A percentile compares a stretch with the other conserved stretches of the same genome.
These are phyloP conservation scores for Trametes elegans DNA, from an alignment of 768 basidiomycete species.

Conservation along the genomic window DNA sequence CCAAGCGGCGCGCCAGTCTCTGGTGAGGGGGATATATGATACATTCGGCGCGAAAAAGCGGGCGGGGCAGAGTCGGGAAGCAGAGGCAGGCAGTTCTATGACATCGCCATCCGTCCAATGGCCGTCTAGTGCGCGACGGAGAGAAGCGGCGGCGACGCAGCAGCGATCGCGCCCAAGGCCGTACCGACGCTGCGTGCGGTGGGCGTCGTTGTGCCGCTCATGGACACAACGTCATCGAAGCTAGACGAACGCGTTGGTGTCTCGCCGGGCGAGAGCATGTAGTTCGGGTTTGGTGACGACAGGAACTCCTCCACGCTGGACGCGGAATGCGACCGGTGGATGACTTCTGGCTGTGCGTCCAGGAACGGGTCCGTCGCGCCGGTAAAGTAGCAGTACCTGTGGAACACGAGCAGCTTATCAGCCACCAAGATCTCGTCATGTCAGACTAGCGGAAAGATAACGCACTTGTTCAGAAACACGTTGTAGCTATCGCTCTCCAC, in stretches of 20 bases:
- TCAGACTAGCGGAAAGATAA: slow-evolving; percentile 15
- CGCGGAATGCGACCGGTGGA: slow-evolving; percentile 46
- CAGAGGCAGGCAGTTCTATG: background rate
- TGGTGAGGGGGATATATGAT: background rate
- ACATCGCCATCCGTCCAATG: too few species aligned
- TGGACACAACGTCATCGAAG: slow-evolving; percentile 29
- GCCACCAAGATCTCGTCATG: slow-evolving; percentile 9
- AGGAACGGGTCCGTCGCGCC: slow-evolving; percentile 42
- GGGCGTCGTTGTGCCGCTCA: slow-evolving; percentile 31
- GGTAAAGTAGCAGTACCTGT: slow-evolving; percentile 83
- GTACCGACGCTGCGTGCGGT: slow-evolving; percentile 16
- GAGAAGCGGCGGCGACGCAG: slow-evolving; percentile 8
- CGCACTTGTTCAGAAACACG: slow-evolving; percentile 64
- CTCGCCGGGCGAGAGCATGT: slow-evolving; percentile 25
- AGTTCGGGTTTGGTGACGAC: slow-evolving; percentile 34
- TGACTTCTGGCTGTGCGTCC: slow-evolving; percentile 27
- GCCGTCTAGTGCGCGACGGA: slow-evolving; percentile 10
- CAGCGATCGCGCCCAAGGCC: background rate
- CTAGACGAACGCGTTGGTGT: slow-evolving; percentile 31
- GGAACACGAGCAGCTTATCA: background rate
- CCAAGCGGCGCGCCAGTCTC: too few species aligned
- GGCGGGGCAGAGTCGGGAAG: background rate
- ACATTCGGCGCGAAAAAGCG: background rate
- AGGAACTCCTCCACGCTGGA: slow-evolving; percentile 56
- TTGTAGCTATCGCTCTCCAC: slow-evolving; percentile 42